Evolutionary conservation across 2,329 filamentous ascomycete genomes (phyloP).

Genomic region (Diaporthe capsici): DNA sequence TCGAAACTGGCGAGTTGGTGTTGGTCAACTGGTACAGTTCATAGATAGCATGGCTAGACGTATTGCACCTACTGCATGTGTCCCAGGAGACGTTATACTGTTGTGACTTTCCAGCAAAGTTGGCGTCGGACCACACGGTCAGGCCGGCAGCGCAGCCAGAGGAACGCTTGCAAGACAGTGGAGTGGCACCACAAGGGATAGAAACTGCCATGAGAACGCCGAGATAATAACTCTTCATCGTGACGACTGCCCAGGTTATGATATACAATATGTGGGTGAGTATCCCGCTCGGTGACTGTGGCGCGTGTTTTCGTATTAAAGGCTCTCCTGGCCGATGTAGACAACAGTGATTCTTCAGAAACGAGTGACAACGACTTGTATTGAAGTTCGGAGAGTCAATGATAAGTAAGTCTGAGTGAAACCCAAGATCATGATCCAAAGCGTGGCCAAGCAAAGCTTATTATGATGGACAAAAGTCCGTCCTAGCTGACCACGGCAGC

Average conservation of each 20-base stretch:
- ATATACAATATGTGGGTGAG: no score
- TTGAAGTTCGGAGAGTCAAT: neutral
- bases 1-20: neutral
- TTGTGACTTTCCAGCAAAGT: constrained; percentile 32
- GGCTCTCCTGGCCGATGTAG: no score
- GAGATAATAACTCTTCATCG: neutral
- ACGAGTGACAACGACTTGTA: neutral
- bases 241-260: neutral
- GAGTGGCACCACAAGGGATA: neutral
- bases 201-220: neutral
- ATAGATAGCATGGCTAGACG: neutral
- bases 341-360: no score
- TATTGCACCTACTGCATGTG: constrained; percentile 29
- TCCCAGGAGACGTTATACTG: constrained; percentile 38
- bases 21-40: neutral
- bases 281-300: no score
- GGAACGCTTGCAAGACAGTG: constrained; percentile 18
- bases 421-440: neutral
- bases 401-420: neutral
- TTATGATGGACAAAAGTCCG: neutral
- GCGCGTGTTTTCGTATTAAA: neutral
- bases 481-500: neutral
- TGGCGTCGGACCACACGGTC: constrained; percentile 37
- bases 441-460: neutral
- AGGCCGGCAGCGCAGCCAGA: constrained; percentile 22